Conservation (phyloP, 1,284 basidiomycete genomes). For the Pseudozyma hubeiensis region DNA sequence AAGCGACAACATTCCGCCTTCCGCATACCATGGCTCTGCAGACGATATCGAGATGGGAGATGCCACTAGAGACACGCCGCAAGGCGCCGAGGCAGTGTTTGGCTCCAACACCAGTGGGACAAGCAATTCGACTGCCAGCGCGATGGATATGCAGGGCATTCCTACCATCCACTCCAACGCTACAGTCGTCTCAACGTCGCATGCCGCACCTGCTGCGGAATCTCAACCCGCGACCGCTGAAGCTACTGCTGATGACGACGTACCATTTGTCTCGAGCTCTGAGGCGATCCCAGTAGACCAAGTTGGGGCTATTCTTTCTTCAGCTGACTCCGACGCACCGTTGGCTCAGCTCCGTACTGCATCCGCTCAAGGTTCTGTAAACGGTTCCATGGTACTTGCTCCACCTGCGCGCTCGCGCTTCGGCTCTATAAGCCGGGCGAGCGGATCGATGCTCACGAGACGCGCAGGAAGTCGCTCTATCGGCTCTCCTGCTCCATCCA, state of each 20-base stretch:
- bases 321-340: conserved; percentile 1
- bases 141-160: no score
- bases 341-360: conserved; percentile 1
- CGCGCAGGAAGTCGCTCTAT: background rate
- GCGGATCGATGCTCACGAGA: background rate
- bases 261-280: no score
- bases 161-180: no score
- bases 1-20: no score
- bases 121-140: no score
- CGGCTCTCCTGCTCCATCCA: conserved; percentile 2
- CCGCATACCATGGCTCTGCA: background rate
- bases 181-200: background rate
- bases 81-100: no score
- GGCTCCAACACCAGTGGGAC: no score
- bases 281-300: background rate
- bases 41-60: conserved; percentile 5
- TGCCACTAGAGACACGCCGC: no score
- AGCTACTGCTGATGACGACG: no score
- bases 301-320: background rate
- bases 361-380: background rate
- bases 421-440: background rate
- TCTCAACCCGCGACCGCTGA: no score
- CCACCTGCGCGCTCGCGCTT: background rate
- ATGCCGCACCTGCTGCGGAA: background rate
- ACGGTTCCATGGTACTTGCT: background rate